phyloP scores from a whole-genome alignment of 257 asterid genomes.

The Ilex asprella region DNA sequence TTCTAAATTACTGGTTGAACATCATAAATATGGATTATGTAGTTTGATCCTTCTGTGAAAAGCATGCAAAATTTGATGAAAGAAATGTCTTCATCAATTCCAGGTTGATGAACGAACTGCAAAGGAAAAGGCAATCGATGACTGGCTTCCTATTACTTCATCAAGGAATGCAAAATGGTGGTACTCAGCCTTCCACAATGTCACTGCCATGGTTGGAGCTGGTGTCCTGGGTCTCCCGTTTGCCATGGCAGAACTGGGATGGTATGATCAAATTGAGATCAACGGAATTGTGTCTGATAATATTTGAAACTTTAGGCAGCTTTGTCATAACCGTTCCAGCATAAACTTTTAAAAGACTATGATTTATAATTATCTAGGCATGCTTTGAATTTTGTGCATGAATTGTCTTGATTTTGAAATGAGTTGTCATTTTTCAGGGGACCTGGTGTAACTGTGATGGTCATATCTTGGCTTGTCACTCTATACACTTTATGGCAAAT shows the following conservation, averaged over 20 bases:
- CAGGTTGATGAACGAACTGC: constrained; percentile 32
- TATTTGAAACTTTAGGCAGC: too few relatives aligned
- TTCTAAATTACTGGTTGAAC: background rate
- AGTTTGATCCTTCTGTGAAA: background rate
- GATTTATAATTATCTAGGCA: background rate
- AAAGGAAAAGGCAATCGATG: constrained; percentile 60
- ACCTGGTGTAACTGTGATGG: constrained; percentile 76
- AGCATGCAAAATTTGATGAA: too few relatives aligned
- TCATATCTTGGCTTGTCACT: constrained; percentile 76
- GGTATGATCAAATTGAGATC: constrained; percentile 23
- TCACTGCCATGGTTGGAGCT: constrained; percentile 92
- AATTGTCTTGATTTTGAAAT: background rate
- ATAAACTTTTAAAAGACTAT: too few relatives aligned
- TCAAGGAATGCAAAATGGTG: constrained; percentile 89
- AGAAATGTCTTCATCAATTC: background rate
- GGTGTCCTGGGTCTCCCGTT: constrained; percentile 82
- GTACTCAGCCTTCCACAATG: constrained; percentile 91
- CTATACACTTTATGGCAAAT: constrained; percentile 88
- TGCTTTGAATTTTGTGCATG: background rate
- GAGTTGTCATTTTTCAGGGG: constrained; percentile 34
- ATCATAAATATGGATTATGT: background rate
- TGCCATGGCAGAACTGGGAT: constrained; percentile 78
- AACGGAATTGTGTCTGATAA: too few relatives aligned
- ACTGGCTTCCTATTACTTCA: constrained; percentile 58
- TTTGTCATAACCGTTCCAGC: too few relatives aligned